phyloP scores from a whole-genome alignment of 1,139 yeast genomes.

The Suhomyces terraborum region DNA sequence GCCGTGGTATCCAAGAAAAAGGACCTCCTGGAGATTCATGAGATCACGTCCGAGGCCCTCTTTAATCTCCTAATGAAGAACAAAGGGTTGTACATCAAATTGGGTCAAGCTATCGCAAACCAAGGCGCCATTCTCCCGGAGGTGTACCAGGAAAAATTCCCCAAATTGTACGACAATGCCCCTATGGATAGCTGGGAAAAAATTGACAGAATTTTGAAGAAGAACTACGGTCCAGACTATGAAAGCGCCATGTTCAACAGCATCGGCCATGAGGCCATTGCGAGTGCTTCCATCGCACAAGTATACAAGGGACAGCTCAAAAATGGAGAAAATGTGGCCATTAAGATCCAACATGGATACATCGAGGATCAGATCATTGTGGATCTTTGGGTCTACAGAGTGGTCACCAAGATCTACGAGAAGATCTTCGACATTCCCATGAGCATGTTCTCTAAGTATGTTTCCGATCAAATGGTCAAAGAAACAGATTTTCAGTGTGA shows the following conservation, averaged over 20 bases:
- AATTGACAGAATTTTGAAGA: slow-evolving; percentile 47
- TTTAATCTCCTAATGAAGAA: slow-evolving; percentile 55
- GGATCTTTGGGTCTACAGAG: slow-evolving; percentile 59
- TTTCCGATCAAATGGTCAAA: slow-evolving; percentile 56
- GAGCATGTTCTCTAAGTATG: slow-evolving; percentile 55
- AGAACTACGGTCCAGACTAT: slow-evolving; percentile 50
- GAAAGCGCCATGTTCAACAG: slow-evolving; percentile 45
- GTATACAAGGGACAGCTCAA: slow-evolving; percentile 60
- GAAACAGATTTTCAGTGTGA: slow-evolving; percentile 68
- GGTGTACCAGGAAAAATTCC: slow-evolving; percentile 58
- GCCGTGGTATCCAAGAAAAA: slow-evolving; percentile 48
- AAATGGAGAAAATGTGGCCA: slow-evolving; percentile 61
- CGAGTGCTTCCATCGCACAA: slow-evolving; percentile 76
- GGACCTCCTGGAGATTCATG: slow-evolving; percentile 55
- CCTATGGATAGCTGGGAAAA: slow-evolving; percentile 65
- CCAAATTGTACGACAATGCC: slow-evolving; percentile 66
- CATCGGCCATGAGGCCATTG: slow-evolving; percentile 58
- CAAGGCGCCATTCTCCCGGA: slow-evolving; percentile 69
- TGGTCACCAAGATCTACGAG: slow-evolving; percentile 56
- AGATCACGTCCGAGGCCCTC: slow-evolving; percentile 57
- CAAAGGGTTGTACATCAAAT: slow-evolving; percentile 72
- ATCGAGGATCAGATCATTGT: slow-evolving; percentile 57
- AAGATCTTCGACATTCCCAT: slow-evolving; percentile 66
- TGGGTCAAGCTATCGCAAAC: slow-evolving; percentile 76
- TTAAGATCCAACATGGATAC: slow-evolving; percentile 68